Conservation (phyloP, 768 basidiomycete species). For the Termitomyces sp. region DNA sequence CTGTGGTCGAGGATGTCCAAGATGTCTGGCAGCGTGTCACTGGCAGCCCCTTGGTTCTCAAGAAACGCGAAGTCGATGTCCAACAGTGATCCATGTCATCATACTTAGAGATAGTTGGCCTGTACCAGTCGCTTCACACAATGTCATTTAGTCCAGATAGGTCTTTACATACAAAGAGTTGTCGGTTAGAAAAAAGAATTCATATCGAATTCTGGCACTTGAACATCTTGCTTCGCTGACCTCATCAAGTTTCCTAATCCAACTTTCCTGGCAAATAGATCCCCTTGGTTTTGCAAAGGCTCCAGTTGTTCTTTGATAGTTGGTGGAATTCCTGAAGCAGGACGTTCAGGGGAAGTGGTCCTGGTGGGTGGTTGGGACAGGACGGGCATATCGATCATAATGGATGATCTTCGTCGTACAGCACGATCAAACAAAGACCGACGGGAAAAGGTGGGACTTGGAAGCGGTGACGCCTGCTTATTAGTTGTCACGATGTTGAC, state of each 20-base stretch:
- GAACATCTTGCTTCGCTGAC: slow-evolving; percentile 82
- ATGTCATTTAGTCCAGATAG: slow-evolving; percentile 10
- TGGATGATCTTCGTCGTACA: slow-evolving; percentile 60
- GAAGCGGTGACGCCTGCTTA: slow-evolving; percentile 25
- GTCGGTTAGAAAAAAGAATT: slow-evolving; percentile 54
- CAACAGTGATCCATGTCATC: slow-evolving; percentile 31
- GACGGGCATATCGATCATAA: slow-evolving; percentile 89
- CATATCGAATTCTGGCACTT: slow-evolving; percentile 88
- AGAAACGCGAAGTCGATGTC: slow-evolving; percentile 76
- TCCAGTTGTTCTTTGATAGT: slow-evolving; percentile 23
- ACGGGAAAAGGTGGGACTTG: slow-evolving; percentile 39
- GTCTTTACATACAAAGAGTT: not conserved
- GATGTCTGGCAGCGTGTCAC: slow-evolving; percentile 92
- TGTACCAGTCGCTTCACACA: not conserved
- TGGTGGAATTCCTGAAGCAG: slow-evolving; percentile 12
- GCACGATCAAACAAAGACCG: slow-evolving; percentile 45
- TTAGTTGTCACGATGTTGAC: slow-evolving; percentile 11
- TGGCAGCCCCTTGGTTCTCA: slow-evolving; percentile 74
- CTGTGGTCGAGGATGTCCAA: slow-evolving; percentile 94
- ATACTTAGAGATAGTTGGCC: not conserved
- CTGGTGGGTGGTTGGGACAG: slow-evolving; percentile 54
- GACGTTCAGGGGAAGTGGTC: slow-evolving; percentile 39
- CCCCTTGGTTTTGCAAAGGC: slow-evolving; percentile 42
- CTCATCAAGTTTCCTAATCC: slow-evolving; percentile 84
- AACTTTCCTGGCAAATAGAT: slow-evolving; percentile 59